A percentile compares a stretch with the other conserved stretches of the same genome.
phyloP scores from a whole-genome alignment of 495 filamentous ascomycete genomes.

The Penicillium dipodomyicola region DNA sequence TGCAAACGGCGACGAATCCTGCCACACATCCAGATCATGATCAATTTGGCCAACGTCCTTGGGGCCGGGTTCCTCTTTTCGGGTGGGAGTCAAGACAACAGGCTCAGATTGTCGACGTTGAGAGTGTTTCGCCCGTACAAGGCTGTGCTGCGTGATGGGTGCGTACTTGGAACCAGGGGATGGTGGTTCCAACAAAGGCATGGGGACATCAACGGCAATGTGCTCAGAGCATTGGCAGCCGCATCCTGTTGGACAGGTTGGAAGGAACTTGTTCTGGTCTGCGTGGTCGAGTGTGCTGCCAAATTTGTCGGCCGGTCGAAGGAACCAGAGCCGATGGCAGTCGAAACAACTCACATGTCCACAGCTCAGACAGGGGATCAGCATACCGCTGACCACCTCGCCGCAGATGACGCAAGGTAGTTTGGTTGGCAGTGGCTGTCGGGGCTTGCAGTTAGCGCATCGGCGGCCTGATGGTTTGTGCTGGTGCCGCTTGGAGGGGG shows the following conservation, averaged over 20 bases:
- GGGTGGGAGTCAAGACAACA: slow-evolving; percentile 15
- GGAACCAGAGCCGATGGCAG: slow-evolving; percentile 46
- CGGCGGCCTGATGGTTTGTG: slow-evolving; percentile 18
- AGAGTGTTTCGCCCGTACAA: slow-evolving; percentile 24
- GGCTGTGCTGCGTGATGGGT: neutral
- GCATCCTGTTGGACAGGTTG: slow-evolving; percentile 48
- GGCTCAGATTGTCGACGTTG: slow-evolving; percentile 27
- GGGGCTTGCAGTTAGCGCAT: slow-evolving; percentile 40
- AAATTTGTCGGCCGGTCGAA: slow-evolving; percentile 17
- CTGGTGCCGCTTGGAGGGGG: slow-evolving; percentile 23
- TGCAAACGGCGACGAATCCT: slow-evolving; percentile 43
- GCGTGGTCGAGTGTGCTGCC: slow-evolving; percentile 10
- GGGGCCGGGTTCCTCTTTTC: slow-evolving; percentile 8
- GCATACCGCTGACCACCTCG: slow-evolving; percentile 47
- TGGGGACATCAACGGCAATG: slow-evolving; percentile 30
- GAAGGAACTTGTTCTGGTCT: slow-evolving; percentile 18
- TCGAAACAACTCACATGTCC: slow-evolving; percentile 52
- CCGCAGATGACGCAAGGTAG: slow-evolving; percentile 49
- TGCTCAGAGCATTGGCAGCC: slow-evolving; percentile 52
- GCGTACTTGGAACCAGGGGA: slow-evolving; percentile 14
- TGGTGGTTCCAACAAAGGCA: slow-evolving; percentile 23
- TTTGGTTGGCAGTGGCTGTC: slow-evolving; percentile 38
- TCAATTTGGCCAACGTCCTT: slow-evolving; percentile 27
- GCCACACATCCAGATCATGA: slow-evolving; percentile 43
- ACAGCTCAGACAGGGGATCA: slow-evolving; percentile 51